Conservation (phyloP, 2,329 filamentous ascomycete genomes). For the Oidium heveae region DNA sequence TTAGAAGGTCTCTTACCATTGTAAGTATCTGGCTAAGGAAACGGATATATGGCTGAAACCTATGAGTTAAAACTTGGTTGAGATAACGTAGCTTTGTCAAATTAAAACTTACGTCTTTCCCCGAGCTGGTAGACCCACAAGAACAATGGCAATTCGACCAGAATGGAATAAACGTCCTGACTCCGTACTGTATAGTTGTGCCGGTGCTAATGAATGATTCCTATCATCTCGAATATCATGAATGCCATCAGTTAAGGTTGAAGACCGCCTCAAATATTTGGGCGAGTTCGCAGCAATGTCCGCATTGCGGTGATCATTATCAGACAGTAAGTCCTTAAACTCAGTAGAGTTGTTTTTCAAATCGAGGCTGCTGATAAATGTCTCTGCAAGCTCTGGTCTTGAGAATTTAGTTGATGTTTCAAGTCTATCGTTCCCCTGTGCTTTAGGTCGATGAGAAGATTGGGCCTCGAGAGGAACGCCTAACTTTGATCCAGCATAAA, state of each 20-base stretch:
- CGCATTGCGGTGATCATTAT: slow-evolving; percentile 28
- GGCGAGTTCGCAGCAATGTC: slow-evolving; percentile 81
- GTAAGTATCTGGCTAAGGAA: slow-evolving; percentile 75
- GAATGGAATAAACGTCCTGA: slow-evolving; percentile 93
- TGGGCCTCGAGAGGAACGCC: too few relatives aligned
- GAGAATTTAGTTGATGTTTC: too few relatives aligned
- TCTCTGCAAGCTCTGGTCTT: too few relatives aligned
- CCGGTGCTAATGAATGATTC: slow-evolving; percentile 54
- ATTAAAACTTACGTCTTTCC: slow-evolving; percentile 58
- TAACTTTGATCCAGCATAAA: too few relatives aligned
- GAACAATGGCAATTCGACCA: slow-evolving; percentile 87
- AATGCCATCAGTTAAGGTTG: slow-evolving; percentile 90
- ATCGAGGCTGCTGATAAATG: too few relatives aligned
- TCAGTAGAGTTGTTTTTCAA: too few relatives aligned
- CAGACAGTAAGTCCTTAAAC: background rate
- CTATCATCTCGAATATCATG: slow-evolving; percentile 68
- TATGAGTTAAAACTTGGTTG: background rate
- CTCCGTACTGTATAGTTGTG: slow-evolving; percentile 95
- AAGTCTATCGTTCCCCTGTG: too few relatives aligned
- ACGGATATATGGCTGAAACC: slow-evolving; percentile 63
- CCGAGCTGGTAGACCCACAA: slow-evolving; percentile 79
- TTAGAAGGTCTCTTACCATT: slow-evolving; percentile 32
- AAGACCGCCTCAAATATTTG: slow-evolving; percentile 74
- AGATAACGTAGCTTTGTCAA: background rate
- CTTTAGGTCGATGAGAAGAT: too few relatives aligned